Conservation (phyloP, 1,139 yeast species). For the Yamadazyma buinensis region DNA sequence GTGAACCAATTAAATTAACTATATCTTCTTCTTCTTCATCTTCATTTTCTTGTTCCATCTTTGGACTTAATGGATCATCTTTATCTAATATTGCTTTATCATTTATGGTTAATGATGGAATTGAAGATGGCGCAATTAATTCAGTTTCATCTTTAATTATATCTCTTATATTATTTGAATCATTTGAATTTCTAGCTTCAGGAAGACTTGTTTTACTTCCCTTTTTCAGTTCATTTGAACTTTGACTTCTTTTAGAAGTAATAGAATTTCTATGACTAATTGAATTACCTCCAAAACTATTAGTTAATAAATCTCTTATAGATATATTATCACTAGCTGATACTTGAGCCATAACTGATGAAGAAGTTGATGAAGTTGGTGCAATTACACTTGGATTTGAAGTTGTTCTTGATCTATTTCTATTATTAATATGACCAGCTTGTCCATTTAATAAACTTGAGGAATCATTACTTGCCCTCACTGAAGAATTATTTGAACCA, state of each 20-base stretch:
- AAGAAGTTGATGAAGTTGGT: slow-evolving; percentile 6
- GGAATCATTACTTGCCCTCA: slow-evolving; percentile 3
- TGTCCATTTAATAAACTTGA: slow-evolving; percentile 2
- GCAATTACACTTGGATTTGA: slow-evolving; percentile 8
- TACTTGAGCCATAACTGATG: slow-evolving; percentile 1
- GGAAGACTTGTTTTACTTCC: slow-evolving; percentile 3
- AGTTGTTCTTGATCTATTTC: slow-evolving; percentile 9
- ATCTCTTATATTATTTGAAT: neutral
- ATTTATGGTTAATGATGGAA: slow-evolving; percentile 3
- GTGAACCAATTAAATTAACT: slow-evolving; percentile 15
- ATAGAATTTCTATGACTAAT: slow-evolving; percentile 11
- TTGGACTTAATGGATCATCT: slow-evolving; percentile 6
- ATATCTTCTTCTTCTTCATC: slow-evolving; percentile 18
- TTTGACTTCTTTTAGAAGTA: slow-evolving; percentile 13
- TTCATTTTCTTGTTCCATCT: slow-evolving; percentile 2
- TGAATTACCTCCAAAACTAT: slow-evolving; percentile 10
- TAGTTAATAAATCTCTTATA: slow-evolving; percentile 20
- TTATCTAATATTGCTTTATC: neutral
- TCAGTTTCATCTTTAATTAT: neutral
- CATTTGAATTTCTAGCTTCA: slow-evolving; percentile 2
- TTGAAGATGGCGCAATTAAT: too few species aligned
- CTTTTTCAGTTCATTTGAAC: slow-evolving; percentile 11
- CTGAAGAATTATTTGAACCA: slow-evolving; percentile 9
- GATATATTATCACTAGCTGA: slow-evolving; percentile 14
- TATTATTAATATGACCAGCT: slow-evolving; percentile 1